Evolutionary conservation across 2,329 filamentous ascomycete species (phyloP).

Genomic region (Aspergillus fumigatus): DNA sequence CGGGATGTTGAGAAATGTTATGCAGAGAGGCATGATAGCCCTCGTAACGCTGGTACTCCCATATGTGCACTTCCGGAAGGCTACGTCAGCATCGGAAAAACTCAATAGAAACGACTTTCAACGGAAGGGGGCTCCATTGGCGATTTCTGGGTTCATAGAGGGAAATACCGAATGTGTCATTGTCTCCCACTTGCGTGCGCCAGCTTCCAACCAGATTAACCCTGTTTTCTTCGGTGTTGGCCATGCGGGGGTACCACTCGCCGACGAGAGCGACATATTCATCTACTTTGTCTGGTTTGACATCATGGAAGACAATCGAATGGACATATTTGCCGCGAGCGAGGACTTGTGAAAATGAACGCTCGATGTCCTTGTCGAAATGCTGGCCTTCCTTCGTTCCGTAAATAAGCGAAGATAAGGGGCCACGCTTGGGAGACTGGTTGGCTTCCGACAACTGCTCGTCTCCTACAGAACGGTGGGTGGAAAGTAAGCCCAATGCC

Average conservation of each 20-base stretch:
- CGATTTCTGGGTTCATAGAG: neutral
- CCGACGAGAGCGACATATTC: constrained; percentile 90
- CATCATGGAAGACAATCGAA: constrained; percentile 93
- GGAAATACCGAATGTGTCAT: constrained; percentile 83
- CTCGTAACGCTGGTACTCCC: constrained; percentile 97
- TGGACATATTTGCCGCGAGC: constrained; percentile 98
- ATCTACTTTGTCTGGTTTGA: constrained; percentile 91
- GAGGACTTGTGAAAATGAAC: constrained; percentile 90
- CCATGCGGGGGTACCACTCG: constrained; percentile 88
- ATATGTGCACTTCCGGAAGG: constrained; percentile 78
- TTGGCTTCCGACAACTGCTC: constrained; percentile 57
- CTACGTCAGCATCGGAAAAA: constrained; percentile 23
- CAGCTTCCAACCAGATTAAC: constrained; percentile 96
- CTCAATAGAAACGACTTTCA: neutral
- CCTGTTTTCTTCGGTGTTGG: constrained; percentile 77
- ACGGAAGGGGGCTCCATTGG: neutral
- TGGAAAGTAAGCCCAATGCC: constrained; percentile 59
- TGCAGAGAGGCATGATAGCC: constrained; percentile 92
- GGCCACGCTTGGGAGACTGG: constrained; percentile 61
- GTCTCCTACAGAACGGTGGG: constrained; percentile 49
- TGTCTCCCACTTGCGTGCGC: constrained; percentile 96
- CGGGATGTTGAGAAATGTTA: constrained; percentile 75
- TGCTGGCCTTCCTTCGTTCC: constrained; percentile 93
- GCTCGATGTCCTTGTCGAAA: constrained; percentile 91
- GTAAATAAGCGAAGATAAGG: constrained; percentile 86